Percentiles rank a stretch among this genome's conserved stretches.
These are phyloP conservation scores for Whalleya microplaca DNA, from an alignment of 2,329 filamentous ascomycete species.

Conservation along the genomic window DNA sequence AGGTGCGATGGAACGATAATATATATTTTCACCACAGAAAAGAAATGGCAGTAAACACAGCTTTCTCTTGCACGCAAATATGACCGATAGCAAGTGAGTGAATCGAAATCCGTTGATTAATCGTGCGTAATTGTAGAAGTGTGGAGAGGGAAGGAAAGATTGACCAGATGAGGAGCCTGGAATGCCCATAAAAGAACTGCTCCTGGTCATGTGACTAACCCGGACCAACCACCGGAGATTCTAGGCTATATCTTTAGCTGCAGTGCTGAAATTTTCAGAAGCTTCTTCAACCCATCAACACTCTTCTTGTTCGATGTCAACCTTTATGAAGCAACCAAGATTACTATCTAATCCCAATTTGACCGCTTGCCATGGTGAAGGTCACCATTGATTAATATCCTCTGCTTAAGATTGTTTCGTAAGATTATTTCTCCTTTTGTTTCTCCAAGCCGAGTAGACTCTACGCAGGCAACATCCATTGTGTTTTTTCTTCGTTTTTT, in stretches of 20 bases:
- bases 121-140: slow-evolving; percentile 54
- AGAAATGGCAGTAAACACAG: slow-evolving; percentile 34
- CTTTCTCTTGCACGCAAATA: slow-evolving; percentile 63
- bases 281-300: not conserved
- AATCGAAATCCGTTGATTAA: slow-evolving; percentile 63
- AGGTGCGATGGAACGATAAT: slow-evolving; percentile 31
- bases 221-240: not conserved
- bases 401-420: not conserved
- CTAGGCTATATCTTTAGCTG: not conserved
- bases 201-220: slow-evolving; percentile 9
- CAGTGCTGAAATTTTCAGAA: not conserved
- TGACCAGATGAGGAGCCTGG: not conserved
- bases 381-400: not conserved
- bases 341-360: not conserved
- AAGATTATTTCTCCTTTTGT: not conserved
- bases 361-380: not conserved
- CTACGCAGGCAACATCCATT: not conserved
- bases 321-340: not conserved
- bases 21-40: slow-evolving; percentile 27
- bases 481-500: slow-evolving; percentile 1
- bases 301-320: not conserved
- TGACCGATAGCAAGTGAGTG: slow-evolving; percentile 59
- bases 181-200: slow-evolving; percentile 6
- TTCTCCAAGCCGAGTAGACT: not conserved
- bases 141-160: slow-evolving; percentile 42